A percentile compares a stretch with the other conserved stretches of the same genome.
These are phyloP conservation scores for Tuber melanosporum DNA, from an alignment of 495 filamentous ascomycete genomes.

Conservation along the genomic window DNA sequence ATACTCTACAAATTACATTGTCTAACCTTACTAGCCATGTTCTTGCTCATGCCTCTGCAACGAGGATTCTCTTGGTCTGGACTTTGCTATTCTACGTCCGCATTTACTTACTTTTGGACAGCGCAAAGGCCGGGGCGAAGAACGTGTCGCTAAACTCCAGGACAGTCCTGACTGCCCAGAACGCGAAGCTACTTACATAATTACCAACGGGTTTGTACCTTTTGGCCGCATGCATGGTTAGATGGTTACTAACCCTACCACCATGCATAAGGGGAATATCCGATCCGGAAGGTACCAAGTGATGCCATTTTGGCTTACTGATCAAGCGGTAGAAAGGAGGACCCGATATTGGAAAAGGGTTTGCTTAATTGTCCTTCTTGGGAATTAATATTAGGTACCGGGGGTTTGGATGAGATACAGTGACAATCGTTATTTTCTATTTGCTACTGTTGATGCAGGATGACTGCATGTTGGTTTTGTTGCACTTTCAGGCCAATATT, in stretches of 20 bases:
- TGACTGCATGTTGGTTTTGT: not conserved
- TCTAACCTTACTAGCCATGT: conserved; percentile 50
- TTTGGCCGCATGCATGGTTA: not conserved
- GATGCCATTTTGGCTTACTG: not conserved
- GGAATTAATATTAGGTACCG: not conserved
- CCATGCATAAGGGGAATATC: conserved; percentile 29
- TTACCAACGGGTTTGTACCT: conserved; percentile 55
- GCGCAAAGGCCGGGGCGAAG: conserved; percentile 70
- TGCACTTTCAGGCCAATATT: not conserved
- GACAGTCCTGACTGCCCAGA: conserved; percentile 71
- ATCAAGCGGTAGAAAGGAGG: not conserved
- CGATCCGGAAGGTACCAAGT: conserved; percentile 37
- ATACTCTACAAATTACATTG: not conserved
- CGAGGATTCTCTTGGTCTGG: conserved; percentile 56
- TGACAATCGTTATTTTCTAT: not conserved
- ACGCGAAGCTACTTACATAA: conserved; percentile 70
- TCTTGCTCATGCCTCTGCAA: conserved; percentile 71
- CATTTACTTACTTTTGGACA: conserved; percentile 8
- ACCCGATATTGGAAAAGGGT: not conserved
- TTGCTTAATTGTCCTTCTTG: not conserved
- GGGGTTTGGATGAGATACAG: not conserved
- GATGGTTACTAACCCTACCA: conserved; percentile 7
- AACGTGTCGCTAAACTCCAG: conserved; percentile 72
- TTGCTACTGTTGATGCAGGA: not conserved
- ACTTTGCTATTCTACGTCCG: not conserved